A percentile compares a stretch with the other conserved stretches of the same genome.
Evolutionary conservation across 1,284 basidiomycete species (phyloP).

Genomic region (Pisolithus thermaeus): DNA sequence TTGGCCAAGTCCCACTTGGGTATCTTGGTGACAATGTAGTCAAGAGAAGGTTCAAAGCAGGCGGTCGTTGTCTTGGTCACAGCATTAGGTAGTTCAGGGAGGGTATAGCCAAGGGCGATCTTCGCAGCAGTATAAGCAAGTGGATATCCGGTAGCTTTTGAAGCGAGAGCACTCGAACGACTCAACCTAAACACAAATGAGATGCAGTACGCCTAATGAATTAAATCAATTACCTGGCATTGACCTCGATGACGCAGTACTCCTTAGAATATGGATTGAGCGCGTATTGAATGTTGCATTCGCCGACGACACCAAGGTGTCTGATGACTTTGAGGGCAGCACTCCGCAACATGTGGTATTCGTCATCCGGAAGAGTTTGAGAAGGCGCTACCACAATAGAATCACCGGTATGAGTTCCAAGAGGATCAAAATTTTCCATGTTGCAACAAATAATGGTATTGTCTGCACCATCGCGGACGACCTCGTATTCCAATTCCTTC

Average conservation of each 20-base stretch:
- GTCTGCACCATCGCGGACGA: slow-evolving; percentile 95
- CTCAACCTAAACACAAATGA: slow-evolving; percentile 36
- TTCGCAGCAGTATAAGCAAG: slow-evolving; percentile 99
- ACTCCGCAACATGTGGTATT: slow-evolving; percentile 98
- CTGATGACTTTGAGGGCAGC: slow-evolving; percentile 98
- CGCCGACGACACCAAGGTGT: slow-evolving; percentile 94
- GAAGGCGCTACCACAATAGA: slow-evolving; percentile 99
- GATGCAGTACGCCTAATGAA: neutral
- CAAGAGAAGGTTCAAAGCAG: slow-evolving; percentile 98
- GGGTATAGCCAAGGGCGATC: slow-evolving; percentile 97
- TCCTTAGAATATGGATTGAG: slow-evolving; percentile 93
- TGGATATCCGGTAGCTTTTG: slow-evolving; percentile 98
- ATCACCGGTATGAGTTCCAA: slow-evolving; percentile 98
- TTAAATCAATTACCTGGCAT: slow-evolving; percentile 66
- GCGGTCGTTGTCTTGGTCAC: slow-evolving; percentile 99
- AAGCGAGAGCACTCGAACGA: slow-evolving; percentile 85
- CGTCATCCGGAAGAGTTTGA: slow-evolving; percentile 94
- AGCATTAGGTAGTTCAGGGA: slow-evolving; percentile 97
- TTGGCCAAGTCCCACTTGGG: slow-evolving; percentile 99
- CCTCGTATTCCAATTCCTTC: slow-evolving; percentile 99
- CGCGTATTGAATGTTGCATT: slow-evolving; percentile 99
- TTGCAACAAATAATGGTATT: slow-evolving; percentile 96
- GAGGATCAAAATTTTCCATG: slow-evolving; percentile 98
- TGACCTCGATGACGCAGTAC: slow-evolving; percentile 99
- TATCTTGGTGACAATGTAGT: slow-evolving; percentile 99